These are phyloP conservation scores for Xylaria sp. DNA, from an alignment of 2,329 filamentous ascomycete species.

Conservation along the genomic window DNA sequence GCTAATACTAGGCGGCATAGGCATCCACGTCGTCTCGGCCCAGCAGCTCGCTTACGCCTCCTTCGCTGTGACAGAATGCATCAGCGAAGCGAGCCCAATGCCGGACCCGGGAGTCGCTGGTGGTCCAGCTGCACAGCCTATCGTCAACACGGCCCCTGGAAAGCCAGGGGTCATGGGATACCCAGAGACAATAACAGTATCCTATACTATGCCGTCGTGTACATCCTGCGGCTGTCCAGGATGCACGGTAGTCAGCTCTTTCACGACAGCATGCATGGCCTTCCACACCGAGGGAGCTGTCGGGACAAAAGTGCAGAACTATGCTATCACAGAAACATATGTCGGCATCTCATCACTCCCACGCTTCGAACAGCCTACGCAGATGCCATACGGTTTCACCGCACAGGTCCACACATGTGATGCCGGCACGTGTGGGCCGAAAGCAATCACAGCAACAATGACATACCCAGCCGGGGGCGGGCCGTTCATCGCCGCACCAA, in stretches of 20 bases:
- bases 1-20: conserved; percentile 17
- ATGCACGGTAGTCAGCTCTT: conserved; percentile 41
- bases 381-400: conserved; percentile 41
- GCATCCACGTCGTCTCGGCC: conserved; percentile 11
- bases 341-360: conserved; percentile 41
- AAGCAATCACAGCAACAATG: conserved; percentile 32
- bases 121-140: conserved; percentile 4
- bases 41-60: conserved; percentile 34
- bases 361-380: conserved; percentile 34
- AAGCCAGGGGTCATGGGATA: conserved; percentile 7
- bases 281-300: conserved; percentile 28
- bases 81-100: conserved; percentile 3
- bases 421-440: conserved; percentile 19
- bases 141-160: conserved; percentile 1
- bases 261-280: conserved; percentile 33
- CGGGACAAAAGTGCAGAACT: conserved; percentile 28
- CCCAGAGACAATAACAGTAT: conserved; percentile 14
- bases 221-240: conserved; percentile 34
- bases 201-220: conserved; percentile 41
- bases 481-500: conserved; percentile 10
- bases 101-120: not conserved
- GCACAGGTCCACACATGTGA: conserved; percentile 38
- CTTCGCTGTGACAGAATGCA: conserved; percentile 37
- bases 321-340: conserved; percentile 43
- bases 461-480: conserved; percentile 34